phyloP scores from a whole-genome alignment of 2,329 filamentous ascomycete species.

The Uncinocarpus reesii region DNA sequence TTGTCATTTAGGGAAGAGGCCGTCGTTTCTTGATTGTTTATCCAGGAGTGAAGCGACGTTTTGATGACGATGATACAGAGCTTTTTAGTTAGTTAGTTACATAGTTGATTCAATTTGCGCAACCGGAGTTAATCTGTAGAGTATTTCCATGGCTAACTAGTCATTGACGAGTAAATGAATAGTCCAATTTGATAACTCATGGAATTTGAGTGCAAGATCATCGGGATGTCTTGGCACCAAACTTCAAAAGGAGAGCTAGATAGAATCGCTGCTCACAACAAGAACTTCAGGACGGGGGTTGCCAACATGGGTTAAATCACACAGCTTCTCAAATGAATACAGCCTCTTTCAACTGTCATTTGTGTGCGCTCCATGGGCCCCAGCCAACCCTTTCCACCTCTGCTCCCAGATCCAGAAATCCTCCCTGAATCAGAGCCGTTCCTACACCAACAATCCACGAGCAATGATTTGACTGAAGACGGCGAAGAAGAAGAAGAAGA shows the following conservation, averaged over 20 bases:
- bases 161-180: no score
- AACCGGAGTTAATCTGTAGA: no score
- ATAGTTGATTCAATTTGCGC: no score
- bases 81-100: no score
- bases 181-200: no score
- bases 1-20: conserved; percentile 1
- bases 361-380: conserved; percentile 1
- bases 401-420: conserved; percentile 11
- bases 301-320: not conserved
- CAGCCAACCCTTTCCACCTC: conserved; percentile 15
- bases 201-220: not conserved
- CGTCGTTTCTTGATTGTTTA: not conserved
- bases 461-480: conserved; percentile 2
- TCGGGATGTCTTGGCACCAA: not conserved
- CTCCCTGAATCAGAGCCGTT: not conserved
- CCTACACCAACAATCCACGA: not conserved
- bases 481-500: conserved; percentile 21
- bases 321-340: not conserved
- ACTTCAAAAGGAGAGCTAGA: not conserved
- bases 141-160: no score
- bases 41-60: not conserved
- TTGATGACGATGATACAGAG: no score
- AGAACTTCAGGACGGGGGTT: not conserved
- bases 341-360: not conserved
- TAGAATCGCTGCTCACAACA: not conserved